Base-by-base conservation (phyloP, 2,329 filamentous ascomycete species). In the Pseudomassariella vexata region DNA sequence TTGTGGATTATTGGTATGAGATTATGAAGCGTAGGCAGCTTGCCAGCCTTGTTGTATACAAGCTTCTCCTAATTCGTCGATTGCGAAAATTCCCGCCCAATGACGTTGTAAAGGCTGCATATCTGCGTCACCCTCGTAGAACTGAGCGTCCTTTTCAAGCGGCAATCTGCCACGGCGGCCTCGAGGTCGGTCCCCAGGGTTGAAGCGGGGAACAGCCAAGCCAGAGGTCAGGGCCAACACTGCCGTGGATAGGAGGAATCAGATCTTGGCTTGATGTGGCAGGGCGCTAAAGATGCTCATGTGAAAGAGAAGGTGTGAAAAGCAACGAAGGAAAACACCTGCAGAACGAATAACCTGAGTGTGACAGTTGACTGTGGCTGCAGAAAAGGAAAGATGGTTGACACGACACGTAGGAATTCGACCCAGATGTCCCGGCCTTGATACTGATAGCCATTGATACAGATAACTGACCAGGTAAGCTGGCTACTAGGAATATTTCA, bases 11-110 rank as follows among this genome's bases (percentile, higher is more conserved):
- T n/a, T n/a, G n/a, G n/a, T n/a, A n/a, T n/a, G n/a, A n/a, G 46
- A 10, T 48, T 24, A 21, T 21, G 6, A 53, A 47, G 5, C 35
- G 25, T 25, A 38, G 48, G n/a, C 43, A 37, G 1, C 31, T 33
- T 33, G 16, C 26, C 31, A 10, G 32, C 27, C 9, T 19, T 18
- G 10, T 30, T 32, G 21, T 41, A 41, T 16, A 35, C 33, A 4
- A 26, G 27, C 36, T 41, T 41, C 20, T 41, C 39, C 17, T 30
- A 28, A 20, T 38, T 29, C 11, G 36, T 32, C 17, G 38, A 24
- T 7, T 30, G 20, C 4, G 30, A 24, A 18, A n/a, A 41, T 22
- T 41, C 38, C 5, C 36, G 29, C 11, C 38, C 25, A 15, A 41
- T n/a, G 10, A 30, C 26, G 6, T 41, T 31, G 6, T 22, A 8